Conservation (phyloP, 345 rosid genomes). For the Gossypium raimondii region DNA sequence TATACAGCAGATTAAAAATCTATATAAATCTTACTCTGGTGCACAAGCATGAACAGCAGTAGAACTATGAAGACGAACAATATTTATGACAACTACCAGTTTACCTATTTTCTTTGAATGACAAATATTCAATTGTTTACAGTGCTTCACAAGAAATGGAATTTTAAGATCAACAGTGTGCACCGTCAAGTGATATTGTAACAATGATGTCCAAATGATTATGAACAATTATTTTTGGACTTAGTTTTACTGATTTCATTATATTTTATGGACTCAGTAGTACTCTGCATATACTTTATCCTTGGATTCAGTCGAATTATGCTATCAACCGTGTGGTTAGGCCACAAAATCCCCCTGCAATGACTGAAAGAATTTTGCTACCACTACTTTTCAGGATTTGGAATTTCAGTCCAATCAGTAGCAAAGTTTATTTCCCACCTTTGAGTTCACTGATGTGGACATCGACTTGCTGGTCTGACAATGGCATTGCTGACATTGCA, state of each 20-base stretch:
- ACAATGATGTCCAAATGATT: background rate
- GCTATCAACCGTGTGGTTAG: background rate
- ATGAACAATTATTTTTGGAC: background rate
- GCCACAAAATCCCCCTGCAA: background rate
- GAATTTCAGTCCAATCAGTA: background rate
- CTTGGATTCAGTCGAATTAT: background rate
- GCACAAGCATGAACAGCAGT: background rate
- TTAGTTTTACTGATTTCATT: conserved; percentile 2
- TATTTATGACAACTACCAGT: background rate
- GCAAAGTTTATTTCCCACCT: background rate
- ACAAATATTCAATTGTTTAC: background rate
- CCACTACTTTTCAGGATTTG: background rate
- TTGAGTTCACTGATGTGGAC: too few relatives aligned
- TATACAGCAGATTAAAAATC: background rate
- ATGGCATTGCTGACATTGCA: background rate
- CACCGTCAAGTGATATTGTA: background rate
- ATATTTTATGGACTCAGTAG: background rate
- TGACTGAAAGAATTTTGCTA: background rate
- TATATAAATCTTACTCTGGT: background rate
- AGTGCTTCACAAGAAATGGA: background rate
- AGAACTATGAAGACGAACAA: background rate
- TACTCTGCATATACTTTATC: background rate
- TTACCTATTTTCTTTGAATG: background rate
- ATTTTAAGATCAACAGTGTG: background rate
- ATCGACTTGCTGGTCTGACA: too few relatives aligned